Base-by-base conservation (phyloP, 2,329 filamentous ascomycete genomes). In the Xylaria sp. region DNA sequence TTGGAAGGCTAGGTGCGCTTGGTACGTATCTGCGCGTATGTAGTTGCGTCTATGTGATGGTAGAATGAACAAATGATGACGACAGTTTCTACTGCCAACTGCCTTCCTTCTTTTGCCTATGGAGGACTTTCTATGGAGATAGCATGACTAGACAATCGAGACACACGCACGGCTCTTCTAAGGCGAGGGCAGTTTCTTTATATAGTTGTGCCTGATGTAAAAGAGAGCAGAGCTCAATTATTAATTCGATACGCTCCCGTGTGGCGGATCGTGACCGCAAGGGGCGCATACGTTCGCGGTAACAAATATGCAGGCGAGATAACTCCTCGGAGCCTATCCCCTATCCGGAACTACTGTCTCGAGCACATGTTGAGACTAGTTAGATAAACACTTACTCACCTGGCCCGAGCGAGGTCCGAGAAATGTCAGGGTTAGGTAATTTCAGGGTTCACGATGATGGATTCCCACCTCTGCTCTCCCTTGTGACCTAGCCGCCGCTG, bases 241-340 rank as follows among this genome's bases (percentile, higher is more conserved):
- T 37, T 37, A 37, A 37, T 37, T 37, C 34, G 34, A 37, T 8
- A 37, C 7, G 34, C 10, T 8, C 34, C 10, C 7, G 34, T 6
- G 34, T 37, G 34, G 34, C 34, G 34, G 34, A 37, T 37, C 34
- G 34, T 37, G 34, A 37, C 5, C 8, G 34, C 10, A 37, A 10
- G 34, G 34, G 34, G 34, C 34, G 34, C 34, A 37, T 37, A 37
- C 3, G 34, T 9, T 37, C 34, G 8, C 34, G 34, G 34, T 10
- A 37, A 37, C 34, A 10, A 37, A 37, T 34, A 62, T 39, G 52
- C 62, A 28, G 41, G 4, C 50, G 2, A 50, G 28, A 51, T 54
- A 65, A 54, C 57, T 73, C 70, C 72, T 69, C 71, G 72, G 72
- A 70, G 50, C 28, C 51, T 50, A 58, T 28, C 10, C 50, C 50